Evolutionary conservation across 164 flowering plant species (phyloP), one percentile per base, ranked within the genome.

Genomic region (Nymphaea colorata): DNA sequence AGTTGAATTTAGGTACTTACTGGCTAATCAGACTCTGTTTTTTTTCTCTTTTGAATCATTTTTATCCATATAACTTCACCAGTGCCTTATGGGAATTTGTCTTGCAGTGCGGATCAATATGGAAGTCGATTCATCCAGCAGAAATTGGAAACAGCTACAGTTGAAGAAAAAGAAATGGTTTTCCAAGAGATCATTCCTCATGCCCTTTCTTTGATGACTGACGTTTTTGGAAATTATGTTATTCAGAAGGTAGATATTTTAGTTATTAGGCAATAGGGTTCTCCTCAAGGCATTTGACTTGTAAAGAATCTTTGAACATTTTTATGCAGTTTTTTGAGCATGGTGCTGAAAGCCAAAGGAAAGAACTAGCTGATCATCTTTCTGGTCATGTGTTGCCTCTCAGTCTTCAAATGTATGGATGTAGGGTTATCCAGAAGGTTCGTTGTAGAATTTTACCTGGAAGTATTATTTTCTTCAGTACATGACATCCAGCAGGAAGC

Each of bases 161-260:
- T 41, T 0, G 96, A 92, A 47, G 98, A 88, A 79, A 92, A 88
- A 69, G 81, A 79, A 72, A 87, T 90, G 89, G 91, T 92, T 70
- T 90, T 81, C 75, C 71, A 83, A 75, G 98, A 92, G 77, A 90
- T 92, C 43, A 75, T 83, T 68, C 95, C 96, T 8, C 85, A 87
- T 64, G 93, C 87, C 73, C 88, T 88, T 71, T 79, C 88, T 44
- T 72, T 92, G 74, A 88, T 90, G 93, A 92, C 96, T 63, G 96
- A 92, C 75, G 96, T 92, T 42, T 92, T 90, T 76, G 98, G 98
- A 18, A 92, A 92, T 72, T 92, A 92, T 86, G 98, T 92, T 44
- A 82, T 92, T 67, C 98, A 92, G 76, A 92, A 90, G 98, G 98
- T 91, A 82, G 61, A 4, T 14, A 16, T 7, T 61, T 61, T 61